A percentile compares a stretch with the other conserved stretches of the same genome.
phyloP scores from a whole-genome alignment of 2,329 filamentous ascomycete genomes.

The Aquanectria penicillioides region DNA sequence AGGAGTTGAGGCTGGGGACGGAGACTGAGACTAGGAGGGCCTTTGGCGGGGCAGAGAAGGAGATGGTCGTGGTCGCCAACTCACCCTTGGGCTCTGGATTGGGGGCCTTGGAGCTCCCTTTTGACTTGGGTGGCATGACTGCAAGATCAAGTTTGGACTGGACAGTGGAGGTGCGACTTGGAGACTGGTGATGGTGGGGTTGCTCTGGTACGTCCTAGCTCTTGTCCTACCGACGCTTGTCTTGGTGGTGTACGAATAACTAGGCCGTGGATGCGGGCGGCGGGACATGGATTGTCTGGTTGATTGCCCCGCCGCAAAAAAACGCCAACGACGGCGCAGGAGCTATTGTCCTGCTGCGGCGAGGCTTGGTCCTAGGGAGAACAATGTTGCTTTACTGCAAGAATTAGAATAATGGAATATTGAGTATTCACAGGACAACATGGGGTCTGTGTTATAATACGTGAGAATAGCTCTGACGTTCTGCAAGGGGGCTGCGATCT shows the following conservation, averaged over 20 bases:
- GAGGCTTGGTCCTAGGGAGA: background rate
- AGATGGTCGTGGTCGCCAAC: too few species aligned
- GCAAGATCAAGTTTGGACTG: conserved; percentile 15
- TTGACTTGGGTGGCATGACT: conserved; percentile 51
- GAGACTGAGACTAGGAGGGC: background rate
- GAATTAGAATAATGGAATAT: background rate
- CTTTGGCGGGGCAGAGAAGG: too few species aligned
- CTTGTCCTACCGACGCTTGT: too few species aligned
- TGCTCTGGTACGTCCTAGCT: conserved; percentile 28
- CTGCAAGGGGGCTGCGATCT: too few species aligned
- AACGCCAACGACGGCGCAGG: background rate
- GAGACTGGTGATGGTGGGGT: conserved; percentile 41
- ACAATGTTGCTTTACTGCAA: background rate
- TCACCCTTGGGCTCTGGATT: conserved; percentile 35
- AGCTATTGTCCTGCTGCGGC: conserved; percentile 13
- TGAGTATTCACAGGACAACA: background rate
- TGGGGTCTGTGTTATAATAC: background rate
- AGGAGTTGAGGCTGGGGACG: background rate
- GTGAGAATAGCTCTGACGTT: background rate
- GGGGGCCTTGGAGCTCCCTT: conserved; percentile 47
- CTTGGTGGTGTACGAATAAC: too few species aligned
- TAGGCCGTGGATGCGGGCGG: too few species aligned
- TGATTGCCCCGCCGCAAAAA: conserved; percentile 38
- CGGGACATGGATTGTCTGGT: conserved; percentile 11
- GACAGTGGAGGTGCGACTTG: conserved; percentile 29